Evolutionary conservation across 768 basidiomycete genomes (phyloP), one percentile per base, ranked within the genome.

Genomic region (Lentinus brumalis): DNA sequence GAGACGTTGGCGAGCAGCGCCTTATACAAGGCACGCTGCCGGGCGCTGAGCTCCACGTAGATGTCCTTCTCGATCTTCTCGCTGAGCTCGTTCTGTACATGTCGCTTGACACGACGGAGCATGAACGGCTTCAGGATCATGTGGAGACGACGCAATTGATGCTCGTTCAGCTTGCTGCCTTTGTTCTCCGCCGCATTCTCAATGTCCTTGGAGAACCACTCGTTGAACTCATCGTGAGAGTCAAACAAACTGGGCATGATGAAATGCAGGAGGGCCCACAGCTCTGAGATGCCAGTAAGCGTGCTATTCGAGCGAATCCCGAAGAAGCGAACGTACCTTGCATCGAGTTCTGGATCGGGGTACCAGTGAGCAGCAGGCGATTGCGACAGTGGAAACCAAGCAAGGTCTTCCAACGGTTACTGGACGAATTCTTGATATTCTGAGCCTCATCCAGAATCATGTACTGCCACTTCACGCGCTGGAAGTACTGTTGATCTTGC

Each of bases 391-490:
- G 93, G 74, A 98, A 94, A 16, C 94, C 91, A 49, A 99, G 85
- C 16, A 98, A 79, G 1, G 96, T 96, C 76, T 98, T 98, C 97
- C 97, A 99, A 45, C 97, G 84, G 9, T 93, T 91, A 74, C 92
- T 94, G 26, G 92, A 86, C 26, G 97, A 95, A 70, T 95, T 96
- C 81, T 99, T 99, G 82, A 99, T 98, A 58, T 98, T 98, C 75
- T 99, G 97, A 2, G 97, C 97, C 75, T 99, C 97, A 69, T 99
- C 97, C n/a, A 99, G 81, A 60, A 99, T 86, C 96, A 98, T 98
- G 72, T 98, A 99, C 76, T 99, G 97, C 97, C 97, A 99, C 70
- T 94, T 96, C 63, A 98, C 89, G 41, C 92, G 86, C 70, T 97
- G 93, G 77, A 99, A 96, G 76, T 99, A 97, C 67, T 98, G 93